Base-by-base conservation (phyloP, 2,329 filamentous ascomycete species). In the Beauveria pseudobassiana region DNA sequence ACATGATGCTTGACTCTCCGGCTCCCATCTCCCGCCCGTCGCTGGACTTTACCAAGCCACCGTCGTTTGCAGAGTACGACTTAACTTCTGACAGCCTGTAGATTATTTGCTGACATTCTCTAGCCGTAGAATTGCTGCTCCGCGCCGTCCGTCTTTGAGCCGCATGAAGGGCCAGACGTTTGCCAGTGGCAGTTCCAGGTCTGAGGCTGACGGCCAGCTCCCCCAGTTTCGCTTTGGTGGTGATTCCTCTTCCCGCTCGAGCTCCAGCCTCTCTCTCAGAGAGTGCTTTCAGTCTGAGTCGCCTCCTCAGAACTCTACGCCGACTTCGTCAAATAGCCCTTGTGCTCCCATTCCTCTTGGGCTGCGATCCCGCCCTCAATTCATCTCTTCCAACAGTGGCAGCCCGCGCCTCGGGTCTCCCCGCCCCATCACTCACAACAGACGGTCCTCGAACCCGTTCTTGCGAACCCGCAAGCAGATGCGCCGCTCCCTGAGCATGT, bases 401-500 rank as follows among this genome's bases (percentile, higher is more conserved):
- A 80, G 81, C 62, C 81, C 85, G 64, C 85, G 84, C 64, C 90
- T 85, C 74, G 91, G 88, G 45, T 96, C 92, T 16, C 92, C 93
- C 40, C 82, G 34, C 34, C 34, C 89, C 64, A 82, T 81, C 63
- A 80, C 78, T 63, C 88, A 93, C 67, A 77, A 87, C 61, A 87
- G 92, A 65, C 91, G 93, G 66, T 82, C 78, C 64, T 88, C 84
- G 54, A 92, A 87, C 73, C 89, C 83, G 62, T 84, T 89, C 66
- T 79, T 86, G 68, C 86, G 91, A 64, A 90, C 90, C 50, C 85
- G 93, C 66, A 96, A 96, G 71, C 90, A 95, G 73, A 93, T 93
- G 71, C 87, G 95, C 64, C 87, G 95, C 66, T 96, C 93, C 26
- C 78, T 97, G 71, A 98, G 95, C 82, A 99, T 99, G 95, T 99